These are phyloP conservation scores for sweet orange (Citrus sinensis) DNA, from an alignment of 345 rosid genomes.

Conservation along the genomic window DNA sequence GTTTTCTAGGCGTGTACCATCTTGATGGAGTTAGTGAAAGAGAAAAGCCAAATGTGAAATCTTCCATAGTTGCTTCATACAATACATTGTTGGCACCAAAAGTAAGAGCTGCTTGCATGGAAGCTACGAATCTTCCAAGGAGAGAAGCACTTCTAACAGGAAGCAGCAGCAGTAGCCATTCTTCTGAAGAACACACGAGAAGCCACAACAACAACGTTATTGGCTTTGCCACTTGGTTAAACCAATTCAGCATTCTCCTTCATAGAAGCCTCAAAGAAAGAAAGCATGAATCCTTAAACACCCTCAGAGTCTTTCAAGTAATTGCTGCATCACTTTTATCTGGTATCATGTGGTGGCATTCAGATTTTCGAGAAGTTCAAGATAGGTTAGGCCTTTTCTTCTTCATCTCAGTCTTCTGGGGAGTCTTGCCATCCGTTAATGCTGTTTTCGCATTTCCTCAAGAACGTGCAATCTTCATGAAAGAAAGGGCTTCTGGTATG, in stretches of 20 bases:
- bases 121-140: conserved; percentile 7
- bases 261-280: conserved; percentile 85
- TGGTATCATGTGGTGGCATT: conserved; percentile 96
- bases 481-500: conserved; percentile 90
- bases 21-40: conserved; percentile 50
- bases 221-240: conserved; percentile 52
- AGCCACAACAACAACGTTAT: conserved; percentile 9
- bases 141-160: conserved; percentile 16
- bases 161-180: conserved; percentile 3
- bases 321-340: conserved; percentile 58
- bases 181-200: conserved; percentile 13
- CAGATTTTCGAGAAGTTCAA: conserved; percentile 59
- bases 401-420: conserved; percentile 90
- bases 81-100: conserved; percentile 54
- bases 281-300: conserved; percentile 71
- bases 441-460: conserved; percentile 88
- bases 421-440: conserved; percentile 85
- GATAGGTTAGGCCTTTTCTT: conserved; percentile 88
- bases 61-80: conserved; percentile 50
- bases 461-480: conserved; percentile 67
- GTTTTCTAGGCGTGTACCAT: conserved; percentile 59
- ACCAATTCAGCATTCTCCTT: conserved; percentile 70
- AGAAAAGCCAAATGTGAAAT: conserved; percentile 66
- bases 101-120: conserved; percentile 52
- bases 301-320: conserved; percentile 78